Evolutionary conservation across 208 protist species (phyloP), one percentile per base, ranked within the genome.

Genomic region (Trypanosoma scelopori): DNA sequence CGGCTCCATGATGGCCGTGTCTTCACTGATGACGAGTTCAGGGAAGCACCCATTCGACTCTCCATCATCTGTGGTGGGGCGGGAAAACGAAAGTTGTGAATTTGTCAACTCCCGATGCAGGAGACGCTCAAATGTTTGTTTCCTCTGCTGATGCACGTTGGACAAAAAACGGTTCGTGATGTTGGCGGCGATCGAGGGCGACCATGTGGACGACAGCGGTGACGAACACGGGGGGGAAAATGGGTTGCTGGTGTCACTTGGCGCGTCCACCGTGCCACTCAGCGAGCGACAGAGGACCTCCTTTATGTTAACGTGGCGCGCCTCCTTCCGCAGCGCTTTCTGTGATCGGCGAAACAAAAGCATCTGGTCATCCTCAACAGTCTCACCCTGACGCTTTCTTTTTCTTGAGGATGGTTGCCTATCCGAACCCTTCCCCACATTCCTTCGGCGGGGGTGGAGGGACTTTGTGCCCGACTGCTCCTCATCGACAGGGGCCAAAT

Each of bases 141-240:
- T 66, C 42, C 82, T 77, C 60, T 85, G 71, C 43, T 81, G 69
- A 41, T 84, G 51, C 28, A 92, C 84, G 46, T 63, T 80, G 20
- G 81, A 78, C 18, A 95, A 74, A 53, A 95, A 92, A n/a, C 68
- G 82, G 56, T 65, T 85, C 18, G 89, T 95, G 65, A 95, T 80
- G 66, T 79, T 76, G 0, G 61, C 69, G 0, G 78, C 84, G 9
- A 88, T 43, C 12, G 64, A 47, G 0, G 86, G 82, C 3, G 82
- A 91, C 87, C 89, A 95, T 12, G 65, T 58, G 11, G 81, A 84
- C 41, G 81, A 74, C 48, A 43, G 46, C n/a, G 60, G 64, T 16
- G 64, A 62, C 0, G 74, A 20, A 6, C 49, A 46, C 18, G 73
- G 66, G 9, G 69, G 58, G 30, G 72, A 65, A 49, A 76, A 80